Evolutionary conservation across 768 basidiomycete genomes (phyloP), one percentile per base, ranked within the genome.

Genomic region (Pulveroboletus sp.): DNA sequence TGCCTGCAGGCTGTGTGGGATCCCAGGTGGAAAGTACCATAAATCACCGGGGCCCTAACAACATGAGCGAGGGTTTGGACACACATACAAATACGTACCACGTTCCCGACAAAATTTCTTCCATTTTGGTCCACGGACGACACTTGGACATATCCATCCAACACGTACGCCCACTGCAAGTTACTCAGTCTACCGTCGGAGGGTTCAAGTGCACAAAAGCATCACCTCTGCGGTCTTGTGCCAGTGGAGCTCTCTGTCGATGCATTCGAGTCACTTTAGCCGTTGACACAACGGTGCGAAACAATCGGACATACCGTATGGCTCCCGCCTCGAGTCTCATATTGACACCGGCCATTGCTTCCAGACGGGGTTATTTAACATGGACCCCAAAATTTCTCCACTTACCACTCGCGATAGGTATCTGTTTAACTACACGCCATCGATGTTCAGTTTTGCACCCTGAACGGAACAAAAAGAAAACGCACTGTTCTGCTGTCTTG

Each of bases 21-120:
- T 67, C 2, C 79, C 79, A 17, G 78, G 61, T 0, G 79, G 78
- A 57, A 80, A 80, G 53, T 75, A 81, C 79, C 79, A 81, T 1
- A 82, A 49, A 52, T 81, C 80, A 40, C 69, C 70, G 19, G 61
- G 50, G 8, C 63, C 50, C 70, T 71, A 20, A 23, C 33, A 67
- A 65, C 12, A 24, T 38, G 32, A 45, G 44, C 5, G 16, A 36
- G 5, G 5, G n/a, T n/a, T n/a, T 12, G 10, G 6, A 43, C 9
- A 6, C 23, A 20, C 1, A 9, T 19, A 46, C 19, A 34, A 31
- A 51, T 41, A 56, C 73, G 51, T 44, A 79, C 78, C 24, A 74
- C 72, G 46, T 75, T 75, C 6, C 70, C 76, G 35, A 80, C 59
- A 50, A 72, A 80, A 2, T 73, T 68, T 35, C 71, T 55, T 2